Evolutionary conservation across 2,329 filamentous ascomycete species (phyloP).

Genomic region (Trichoderma citrinoviride): DNA sequence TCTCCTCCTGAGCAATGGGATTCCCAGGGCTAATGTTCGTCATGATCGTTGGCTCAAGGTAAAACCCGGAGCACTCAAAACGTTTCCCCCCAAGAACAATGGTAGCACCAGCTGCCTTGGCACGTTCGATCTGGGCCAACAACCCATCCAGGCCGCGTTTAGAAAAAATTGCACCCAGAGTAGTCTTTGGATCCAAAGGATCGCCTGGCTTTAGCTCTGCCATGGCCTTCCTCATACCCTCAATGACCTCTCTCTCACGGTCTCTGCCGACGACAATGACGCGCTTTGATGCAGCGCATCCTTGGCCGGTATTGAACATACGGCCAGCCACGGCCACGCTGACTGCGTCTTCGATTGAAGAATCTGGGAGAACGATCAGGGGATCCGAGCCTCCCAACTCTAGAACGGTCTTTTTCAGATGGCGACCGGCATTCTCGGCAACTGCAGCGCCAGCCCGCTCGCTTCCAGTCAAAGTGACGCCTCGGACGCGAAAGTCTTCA

Average conservation of each 20-base stretch:
- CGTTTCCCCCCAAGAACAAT: slow-evolving; percentile 1
- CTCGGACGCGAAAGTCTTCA: slow-evolving; percentile 33
- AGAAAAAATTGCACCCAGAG: not conserved
- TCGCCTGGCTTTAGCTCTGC: not conserved
- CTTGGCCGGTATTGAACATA: not conserved
- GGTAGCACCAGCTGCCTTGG: not conserved
- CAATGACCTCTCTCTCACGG: not conserved
- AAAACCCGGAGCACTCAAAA: not conserved
- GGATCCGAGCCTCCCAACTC: not conserved
- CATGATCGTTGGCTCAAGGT: not conserved
- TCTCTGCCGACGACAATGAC: not conserved
- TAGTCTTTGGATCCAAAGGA: not conserved
- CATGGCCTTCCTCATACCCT: not conserved
- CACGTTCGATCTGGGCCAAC: not conserved
- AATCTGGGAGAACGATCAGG: not conserved
- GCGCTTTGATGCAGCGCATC: not conserved
- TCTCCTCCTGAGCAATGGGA: not conserved
- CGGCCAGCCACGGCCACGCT: not conserved
- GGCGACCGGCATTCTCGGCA: slow-evolving; percentile 38
- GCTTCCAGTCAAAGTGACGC: slow-evolving; percentile 3
- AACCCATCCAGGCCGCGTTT: not conserved
- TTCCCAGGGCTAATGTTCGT: not conserved
- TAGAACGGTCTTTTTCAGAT: not conserved
- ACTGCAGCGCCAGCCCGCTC: slow-evolving; percentile 55
- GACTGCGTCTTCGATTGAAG: not conserved